Evolutionary conservation across 305 asterid species (phyloP).

Genomic region (Fraxinus sp.): DNA sequence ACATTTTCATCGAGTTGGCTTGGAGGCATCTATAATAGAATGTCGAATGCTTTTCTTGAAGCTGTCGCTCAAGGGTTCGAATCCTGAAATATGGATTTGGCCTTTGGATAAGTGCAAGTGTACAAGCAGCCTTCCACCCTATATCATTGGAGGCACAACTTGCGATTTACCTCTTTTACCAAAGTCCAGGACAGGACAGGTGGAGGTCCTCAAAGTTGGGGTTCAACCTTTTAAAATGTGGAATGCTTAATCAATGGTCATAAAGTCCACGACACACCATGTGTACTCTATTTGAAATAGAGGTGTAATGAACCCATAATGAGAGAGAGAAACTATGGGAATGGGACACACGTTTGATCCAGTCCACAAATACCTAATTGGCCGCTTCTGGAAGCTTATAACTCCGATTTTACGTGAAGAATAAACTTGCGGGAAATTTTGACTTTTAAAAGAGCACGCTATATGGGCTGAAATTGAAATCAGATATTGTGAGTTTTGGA

Average conservation of each 20-base stretch:
- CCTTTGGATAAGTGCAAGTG: too few species aligned
- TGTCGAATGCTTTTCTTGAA: not conserved
- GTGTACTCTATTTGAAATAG: not conserved
- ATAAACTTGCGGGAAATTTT: not conserved
- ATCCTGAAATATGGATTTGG: too few species aligned
- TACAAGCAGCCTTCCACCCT: too few species aligned
- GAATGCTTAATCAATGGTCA: not conserved
- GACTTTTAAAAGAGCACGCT: not conserved
- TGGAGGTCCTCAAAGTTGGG: too few species aligned
- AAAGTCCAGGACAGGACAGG: too few species aligned
- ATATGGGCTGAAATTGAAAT: not conserved
- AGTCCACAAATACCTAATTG: not conserved
- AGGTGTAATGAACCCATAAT: not conserved
- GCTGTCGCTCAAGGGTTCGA: too few species aligned
- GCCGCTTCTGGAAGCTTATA: not conserved
- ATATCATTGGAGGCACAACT: too few species aligned
- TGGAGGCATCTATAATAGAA: not conserved
- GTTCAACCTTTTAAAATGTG: too few species aligned
- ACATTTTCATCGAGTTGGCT: not conserved
- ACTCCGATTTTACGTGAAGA: not conserved
- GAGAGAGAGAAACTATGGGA: not conserved
- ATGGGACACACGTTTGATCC: not conserved
- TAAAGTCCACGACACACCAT: not conserved
- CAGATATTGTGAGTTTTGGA: not conserved
- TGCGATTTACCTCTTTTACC: too few species aligned